Base-by-base conservation (phyloP, 768 basidiomycete genomes). In the Psilocybe subaeruginosa region DNA sequence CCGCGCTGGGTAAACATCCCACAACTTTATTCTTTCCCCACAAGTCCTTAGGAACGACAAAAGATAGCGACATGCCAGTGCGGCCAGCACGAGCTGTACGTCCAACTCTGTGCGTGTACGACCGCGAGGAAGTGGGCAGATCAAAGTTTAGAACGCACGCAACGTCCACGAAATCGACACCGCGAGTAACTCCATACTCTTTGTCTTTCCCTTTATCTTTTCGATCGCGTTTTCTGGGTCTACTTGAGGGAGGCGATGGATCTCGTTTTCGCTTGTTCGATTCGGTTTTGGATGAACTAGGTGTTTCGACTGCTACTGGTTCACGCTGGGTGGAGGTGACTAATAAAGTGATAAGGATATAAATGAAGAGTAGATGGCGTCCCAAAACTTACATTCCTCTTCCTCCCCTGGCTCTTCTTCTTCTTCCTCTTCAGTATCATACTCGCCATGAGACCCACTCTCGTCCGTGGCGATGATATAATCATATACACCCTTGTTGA, bases 401-500 rank as follows among this genome's bases (percentile, higher is more conserved):
- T 69, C 69, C 8, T 74, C 76, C n/a, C 79, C 78, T 56, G 74
- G 77, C 30, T 72, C 72, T 3, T 70, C 75, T 12, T 70, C 75
- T 16, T 76, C 78, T 12, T 76, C 75, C 1, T 73, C 73, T 11
- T 73, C 75, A 4, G 71, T 72, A 41, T 77, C 83, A 9, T 79
- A 76, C 56, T 85, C 85, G 1, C 78, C 77, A 3, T 77, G 79
- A 3, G 80, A 78, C 0, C 86, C 85, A 59, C 86, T 87, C 75
- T 99, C 97, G 70, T 99, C 97, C 8, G 96, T 97, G 0, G 97
- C 97, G 57, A 99, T 97, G 64, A 99, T 95, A 73, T 99, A 98
- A 72, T 99, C 95, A 68, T 98, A 99, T 7, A 97, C 93, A 2
- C 97, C 97, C 67, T 93, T 92, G 75, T 99, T 99, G 71, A 99